Conservation (phyloP, 768 basidiomycete genomes). For the Coprinopsis marcescibilis region DNA sequence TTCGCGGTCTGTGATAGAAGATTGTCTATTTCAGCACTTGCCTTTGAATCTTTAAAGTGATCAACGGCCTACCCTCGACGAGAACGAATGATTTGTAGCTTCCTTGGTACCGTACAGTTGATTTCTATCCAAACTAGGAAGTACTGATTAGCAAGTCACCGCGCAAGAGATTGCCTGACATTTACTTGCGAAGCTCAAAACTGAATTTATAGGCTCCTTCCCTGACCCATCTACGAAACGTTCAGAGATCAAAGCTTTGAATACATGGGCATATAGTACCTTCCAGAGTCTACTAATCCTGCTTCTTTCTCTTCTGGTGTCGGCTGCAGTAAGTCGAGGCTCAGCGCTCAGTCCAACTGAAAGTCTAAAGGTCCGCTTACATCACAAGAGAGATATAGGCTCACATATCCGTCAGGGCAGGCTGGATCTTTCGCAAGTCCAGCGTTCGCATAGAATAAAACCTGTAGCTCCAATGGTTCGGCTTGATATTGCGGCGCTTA, state of each 20-base stretch:
- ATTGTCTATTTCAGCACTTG: background rate
- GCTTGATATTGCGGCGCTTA: background rate
- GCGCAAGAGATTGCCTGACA: too few species aligned
- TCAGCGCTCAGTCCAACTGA: background rate
- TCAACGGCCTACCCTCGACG: constrained; percentile 42
- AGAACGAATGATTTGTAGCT: constrained; percentile 78
- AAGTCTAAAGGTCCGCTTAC: constrained; percentile 44
- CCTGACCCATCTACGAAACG: constrained; percentile 63
- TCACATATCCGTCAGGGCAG: constrained; percentile 50
- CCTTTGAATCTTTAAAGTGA: too few species aligned
- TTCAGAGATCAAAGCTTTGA: background rate
- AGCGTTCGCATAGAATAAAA: constrained; percentile 81
- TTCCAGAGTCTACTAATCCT: constrained; percentile 50
- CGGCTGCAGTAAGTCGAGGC: constrained; percentile 43
- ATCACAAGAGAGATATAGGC: constrained; percentile 79
- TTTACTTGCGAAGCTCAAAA: constrained; percentile 73
- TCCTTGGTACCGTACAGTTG: constrained; percentile 65
- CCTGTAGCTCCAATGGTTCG: constrained; percentile 32
- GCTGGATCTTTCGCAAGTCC: constrained; percentile 47
- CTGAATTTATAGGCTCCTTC: constrained; percentile 83
- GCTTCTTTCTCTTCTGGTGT: constrained; percentile 70
- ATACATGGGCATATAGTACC: constrained; percentile 29
- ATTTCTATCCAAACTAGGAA: too few species aligned
- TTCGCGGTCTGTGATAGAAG: constrained; percentile 56
- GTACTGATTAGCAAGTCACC: too few species aligned